A percentile compares a stretch with the other conserved stretches of the same genome.
Conservation (phyloP, 768 basidiomycete genomes). For the Lepiota brunneoincarnata region DNA sequence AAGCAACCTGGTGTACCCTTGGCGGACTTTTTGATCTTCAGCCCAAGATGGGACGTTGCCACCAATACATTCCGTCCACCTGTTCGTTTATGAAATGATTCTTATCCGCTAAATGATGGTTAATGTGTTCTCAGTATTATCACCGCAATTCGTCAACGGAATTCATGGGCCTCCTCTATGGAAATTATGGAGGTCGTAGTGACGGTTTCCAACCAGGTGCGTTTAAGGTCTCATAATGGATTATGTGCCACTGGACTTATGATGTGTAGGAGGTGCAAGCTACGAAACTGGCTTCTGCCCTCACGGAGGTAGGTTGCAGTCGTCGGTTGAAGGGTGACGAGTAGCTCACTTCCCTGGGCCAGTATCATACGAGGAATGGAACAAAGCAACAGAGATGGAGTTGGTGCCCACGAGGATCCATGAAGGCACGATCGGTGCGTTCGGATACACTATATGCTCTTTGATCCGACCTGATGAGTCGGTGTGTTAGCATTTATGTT, state of each 20-base stretch:
- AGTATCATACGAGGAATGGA: conserved; percentile 63
- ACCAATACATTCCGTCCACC: conserved; percentile 58
- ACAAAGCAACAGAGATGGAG: conserved; percentile 52
- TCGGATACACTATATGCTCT: background rate
- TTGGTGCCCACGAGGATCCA: conserved; percentile 48
- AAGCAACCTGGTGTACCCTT: conserved; percentile 57
- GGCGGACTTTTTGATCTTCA: conserved; percentile 64
- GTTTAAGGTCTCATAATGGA: background rate
- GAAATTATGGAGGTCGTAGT: conserved; percentile 60
- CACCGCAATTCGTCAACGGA: conserved; percentile 63
- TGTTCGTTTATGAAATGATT: conserved; percentile 26
- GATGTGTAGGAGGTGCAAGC: conserved; percentile 43
- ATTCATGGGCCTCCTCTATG: conserved; percentile 64
- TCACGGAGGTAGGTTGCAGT: conserved; percentile 48
- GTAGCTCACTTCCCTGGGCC: background rate
- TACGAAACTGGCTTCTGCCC: conserved; percentile 66
- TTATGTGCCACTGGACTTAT: background rate
- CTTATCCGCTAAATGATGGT: background rate
- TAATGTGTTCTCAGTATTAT: conserved; percentile 42
- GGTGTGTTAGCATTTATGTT: conserved; percentile 51
- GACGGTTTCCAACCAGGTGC: conserved; percentile 59
- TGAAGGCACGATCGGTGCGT: conserved; percentile 51
- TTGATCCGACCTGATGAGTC: background rate
- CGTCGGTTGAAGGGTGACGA: background rate
- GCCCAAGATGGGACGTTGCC: conserved; percentile 64